phyloP scores from a whole-genome alignment of 352 stramenopile species.

The Pythium folliculosum region DNA sequence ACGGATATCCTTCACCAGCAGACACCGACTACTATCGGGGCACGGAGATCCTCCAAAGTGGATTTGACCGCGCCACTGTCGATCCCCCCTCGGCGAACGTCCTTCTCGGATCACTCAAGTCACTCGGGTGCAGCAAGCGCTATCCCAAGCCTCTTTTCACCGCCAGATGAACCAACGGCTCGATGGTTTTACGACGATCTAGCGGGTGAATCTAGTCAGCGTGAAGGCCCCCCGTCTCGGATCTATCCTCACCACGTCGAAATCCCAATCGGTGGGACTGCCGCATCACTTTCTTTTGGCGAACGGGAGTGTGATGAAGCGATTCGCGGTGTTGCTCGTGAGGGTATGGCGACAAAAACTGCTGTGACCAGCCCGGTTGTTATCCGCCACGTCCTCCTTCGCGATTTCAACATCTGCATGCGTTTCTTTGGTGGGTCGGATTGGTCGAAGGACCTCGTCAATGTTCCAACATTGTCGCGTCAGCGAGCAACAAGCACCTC shows the following conservation, averaged over 20 bases:
- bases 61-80: slow-evolving; percentile 46
- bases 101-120: slow-evolving; percentile 48
- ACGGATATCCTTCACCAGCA: slow-evolving; percentile 3
- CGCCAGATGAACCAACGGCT: slow-evolving; percentile 70
- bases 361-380: slow-evolving; percentile 56
- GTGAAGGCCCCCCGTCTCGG: slow-evolving; percentile 58
- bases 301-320: slow-evolving; percentile 80
- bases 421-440: slow-evolving; percentile 87
- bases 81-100: slow-evolving; percentile 48
- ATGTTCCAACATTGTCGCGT: slow-evolving; percentile 31
- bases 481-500: slow-evolving; percentile 4
- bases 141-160: slow-evolving; percentile 53
- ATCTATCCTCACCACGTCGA: slow-evolving; percentile 89
- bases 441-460: slow-evolving; percentile 63
- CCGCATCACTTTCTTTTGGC: slow-evolving; percentile 83
- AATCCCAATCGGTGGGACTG: slow-evolving; percentile 81
- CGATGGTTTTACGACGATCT: slow-evolving; percentile 82
- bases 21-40: background rate
- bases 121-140: slow-evolving; percentile 45
- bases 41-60: slow-evolving; percentile 8
- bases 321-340: slow-evolving; percentile 68
- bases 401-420: slow-evolving; percentile 89
- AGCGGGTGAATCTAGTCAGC: slow-evolving; percentile 30
- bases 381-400: slow-evolving; percentile 77
- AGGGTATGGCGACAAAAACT: slow-evolving; percentile 54